Evolutionary conservation across 2,329 filamentous ascomycete species (phyloP), one percentile per base, ranked within the genome.

Genomic region (Scedosporium apiospermum): DNA sequence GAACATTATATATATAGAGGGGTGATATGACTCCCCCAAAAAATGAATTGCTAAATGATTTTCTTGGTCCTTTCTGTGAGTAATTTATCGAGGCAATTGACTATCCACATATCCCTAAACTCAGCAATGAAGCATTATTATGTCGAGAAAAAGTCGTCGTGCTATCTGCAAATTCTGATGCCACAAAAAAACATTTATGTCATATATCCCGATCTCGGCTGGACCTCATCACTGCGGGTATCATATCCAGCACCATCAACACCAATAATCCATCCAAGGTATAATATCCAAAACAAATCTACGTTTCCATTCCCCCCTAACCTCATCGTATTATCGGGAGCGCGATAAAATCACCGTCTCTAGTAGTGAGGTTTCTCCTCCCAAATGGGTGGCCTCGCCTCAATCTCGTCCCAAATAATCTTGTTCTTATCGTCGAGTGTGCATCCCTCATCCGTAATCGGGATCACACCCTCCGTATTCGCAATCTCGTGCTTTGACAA

Each of bases 371-470:
- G 67, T 74, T 78, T 79, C 69, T 78, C 76, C 6, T 69, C 72
- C 72, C 75, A 78, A 60, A 79, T 76, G 2, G 77, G 77, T 58
- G 77, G 77, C 63, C 77, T 72, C 16, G 76, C 75, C 21, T 68
- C 71, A 64, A 75, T 74, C 1, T 71, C 70, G 57, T 78, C 77
- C 77, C 77, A 79, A 26, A 70, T 66, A 10, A 78, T 70, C 26
- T 75, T 72, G 66, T 77, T 77, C 76, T 91, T 88, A 68, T 88
- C 87, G 66, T 87, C 87, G 4, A 93, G 75, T 59, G 76, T 81
- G 55, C 88, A 88, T 18, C 87, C 88, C 67, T 91, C 88, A 67
- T 96, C 91, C 0, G 89, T 93, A 66, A 96, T 93, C 1, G 87
- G 84, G 34, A 91, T 89, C 38, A 90, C 82, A 68, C 82, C 84